Evolutionary conservation across 2,329 filamentous ascomycete species (phyloP), one percentile per base, ranked within the genome.

Genomic region (Atkinsonella hypoxylon): DNA sequence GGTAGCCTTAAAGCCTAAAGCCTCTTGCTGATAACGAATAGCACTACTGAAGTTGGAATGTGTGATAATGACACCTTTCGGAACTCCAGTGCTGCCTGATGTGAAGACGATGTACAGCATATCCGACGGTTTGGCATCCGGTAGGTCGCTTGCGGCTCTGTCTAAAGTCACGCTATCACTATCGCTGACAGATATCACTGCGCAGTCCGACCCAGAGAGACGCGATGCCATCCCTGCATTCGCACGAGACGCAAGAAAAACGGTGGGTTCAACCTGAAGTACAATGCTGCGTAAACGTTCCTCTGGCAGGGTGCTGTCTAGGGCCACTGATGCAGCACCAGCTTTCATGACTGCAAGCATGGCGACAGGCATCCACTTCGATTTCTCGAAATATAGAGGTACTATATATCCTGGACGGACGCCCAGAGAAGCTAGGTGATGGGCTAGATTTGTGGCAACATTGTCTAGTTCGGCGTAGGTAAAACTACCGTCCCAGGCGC

Each of bases 351-450:
- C 59, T 4, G 54, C 64, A 10, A 69, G 52, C 53, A 65, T 61
- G 1, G 61, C 59, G 2, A 67, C 59, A 9, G 58, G 44, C 1
- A 57, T 58, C 61, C 61, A 68, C 39, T 55, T 57, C 2, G 64
- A 67, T 53, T 68, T 69, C 30, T 66, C 63, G 45, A 68, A 67
- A 40, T 57, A 63, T n/a, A 68, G 52, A 1, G 64, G 63, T 11
- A 66, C 58, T 8, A 62, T 32, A 0, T 42, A 48, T 20, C 57
- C 63, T 1, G 54, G 53, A n/a, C 52, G 45, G 18, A 67, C 54
- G 11, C 60, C 61, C 2, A 41, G 12, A 2, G 34, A 31, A 2
- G 36, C 46, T 9, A 59, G 47, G 12, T 50, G 45, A 3, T 39
- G 39, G 17, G 54, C 54, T 2, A 59, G 41, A 3, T 40, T 32